A percentile compares a stretch with the other conserved stretches of the same genome.
phyloP scores from a whole-genome alignment of 192 early-diverging fungal species.

The Entomortierella lignicola region DNA sequence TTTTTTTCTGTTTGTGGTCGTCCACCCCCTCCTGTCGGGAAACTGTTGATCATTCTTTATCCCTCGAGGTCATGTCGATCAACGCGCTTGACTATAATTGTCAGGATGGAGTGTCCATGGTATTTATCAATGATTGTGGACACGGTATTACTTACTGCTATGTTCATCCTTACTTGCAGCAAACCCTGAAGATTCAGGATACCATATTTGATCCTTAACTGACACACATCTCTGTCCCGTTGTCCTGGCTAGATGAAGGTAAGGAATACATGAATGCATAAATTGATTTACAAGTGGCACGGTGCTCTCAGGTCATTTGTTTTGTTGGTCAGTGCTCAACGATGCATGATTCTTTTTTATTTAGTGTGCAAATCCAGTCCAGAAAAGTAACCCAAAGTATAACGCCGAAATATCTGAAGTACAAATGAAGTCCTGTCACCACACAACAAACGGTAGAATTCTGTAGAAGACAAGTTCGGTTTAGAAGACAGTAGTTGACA shows the following conservation, averaged over 20 bases:
- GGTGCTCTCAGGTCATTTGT: slow-evolving; percentile 1
- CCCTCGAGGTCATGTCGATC: slow-evolving; percentile 18
- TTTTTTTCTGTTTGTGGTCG: slow-evolving; percentile 5
- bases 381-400: not conserved
- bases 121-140: not conserved
- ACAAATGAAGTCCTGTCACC: slow-evolving; percentile 13
- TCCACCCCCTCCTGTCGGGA: slow-evolving; percentile 15
- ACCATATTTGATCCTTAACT: too few species aligned
- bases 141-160: not conserved
- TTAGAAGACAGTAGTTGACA: not conserved
- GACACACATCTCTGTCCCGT: not conserved
- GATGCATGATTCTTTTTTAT: not conserved
- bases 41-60: not conserved
- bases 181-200: not conserved
- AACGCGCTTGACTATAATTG: not conserved
- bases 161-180: not conserved
- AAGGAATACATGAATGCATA: not conserved
- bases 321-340: slow-evolving; percentile 24
- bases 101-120: slow-evolving; percentile 20
- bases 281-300: not conserved
- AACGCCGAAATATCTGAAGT: not conserved
- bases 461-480: not conserved
- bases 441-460: not conserved
- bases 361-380: too few species aligned
- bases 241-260: slow-evolving; percentile 1